Percentiles rank a stretch among this genome's conserved stretches.
Evolutionary conservation across 306 rosid genomes (phyloP).

Genomic region (Prunus fruticosa): DNA sequence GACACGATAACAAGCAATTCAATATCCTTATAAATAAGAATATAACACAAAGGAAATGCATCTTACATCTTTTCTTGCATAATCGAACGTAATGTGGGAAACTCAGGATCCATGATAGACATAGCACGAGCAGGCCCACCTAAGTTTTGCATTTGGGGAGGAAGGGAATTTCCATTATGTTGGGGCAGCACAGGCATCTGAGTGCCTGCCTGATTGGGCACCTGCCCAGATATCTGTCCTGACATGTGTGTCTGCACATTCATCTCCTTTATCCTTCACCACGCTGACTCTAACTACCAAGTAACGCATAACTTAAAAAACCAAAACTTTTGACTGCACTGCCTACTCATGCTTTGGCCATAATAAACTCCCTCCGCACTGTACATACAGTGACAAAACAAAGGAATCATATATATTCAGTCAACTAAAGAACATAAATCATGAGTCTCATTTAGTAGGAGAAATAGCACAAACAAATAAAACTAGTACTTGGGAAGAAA

Average conservation of each 20-base stretch:
- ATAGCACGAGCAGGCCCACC: constrained; percentile 40
- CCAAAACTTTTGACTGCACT: constrained; percentile 16
- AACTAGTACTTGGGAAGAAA: not conserved
- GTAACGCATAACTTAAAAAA: constrained; percentile 39
- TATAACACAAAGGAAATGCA: not conserved
- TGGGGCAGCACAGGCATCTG: constrained; percentile 57
- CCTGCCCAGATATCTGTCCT: constrained; percentile 68
- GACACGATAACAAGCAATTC: not conserved
- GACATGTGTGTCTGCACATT: constrained; percentile 64
- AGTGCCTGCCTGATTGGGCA: constrained; percentile 64
- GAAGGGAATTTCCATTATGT: constrained; percentile 55
- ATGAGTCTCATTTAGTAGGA: not conserved
- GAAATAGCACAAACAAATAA: not conserved
- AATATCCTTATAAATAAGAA: not conserved
- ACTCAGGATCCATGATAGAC: constrained; percentile 57
- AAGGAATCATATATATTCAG: constrained; percentile 1
- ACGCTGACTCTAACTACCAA: constrained; percentile 26
- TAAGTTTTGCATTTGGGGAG: constrained; percentile 51
- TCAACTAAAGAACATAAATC: not conserved
- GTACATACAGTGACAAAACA: not conserved
- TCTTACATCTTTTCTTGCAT: constrained; percentile 82
- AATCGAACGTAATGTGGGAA: constrained; percentile 44
- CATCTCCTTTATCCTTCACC: constrained; percentile 47
- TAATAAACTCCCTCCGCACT: constrained; percentile 10
- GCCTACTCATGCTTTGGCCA: constrained; percentile 24